These are phyloP conservation scores for Pestalotiopsis sp. DNA, from an alignment of 2,329 filamentous ascomycete genomes.

Conservation along the genomic window DNA sequence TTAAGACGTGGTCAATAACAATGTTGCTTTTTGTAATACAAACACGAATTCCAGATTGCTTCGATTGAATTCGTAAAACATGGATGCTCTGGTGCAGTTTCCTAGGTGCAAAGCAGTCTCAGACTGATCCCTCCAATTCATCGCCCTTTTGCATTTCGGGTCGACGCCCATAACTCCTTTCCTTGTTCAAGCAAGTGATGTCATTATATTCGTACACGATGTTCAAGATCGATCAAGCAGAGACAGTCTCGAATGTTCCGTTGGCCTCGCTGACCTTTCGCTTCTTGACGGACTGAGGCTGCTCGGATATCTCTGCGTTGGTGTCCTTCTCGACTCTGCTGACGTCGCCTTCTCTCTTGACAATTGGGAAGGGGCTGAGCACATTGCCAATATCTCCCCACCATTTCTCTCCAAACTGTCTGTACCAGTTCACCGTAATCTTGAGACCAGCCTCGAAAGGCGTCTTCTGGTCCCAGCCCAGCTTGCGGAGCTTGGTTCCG, in stretches of 20 bases:
- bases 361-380: conserved; percentile 68
- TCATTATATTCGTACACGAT: conserved; percentile 5
- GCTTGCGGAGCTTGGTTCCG: conserved; percentile 64
- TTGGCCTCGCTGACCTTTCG: conserved; percentile 22
- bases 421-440: conserved; percentile 72
- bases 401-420: conserved; percentile 66
- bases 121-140: not conserved
- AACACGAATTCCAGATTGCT: not conserved
- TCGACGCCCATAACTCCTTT: conserved; percentile 5
- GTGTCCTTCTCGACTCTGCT: conserved; percentile 56
- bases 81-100: not conserved
- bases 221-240: conserved; percentile 4
- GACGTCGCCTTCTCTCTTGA: conserved; percentile 40
- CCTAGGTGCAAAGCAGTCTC: not conserved
- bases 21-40: too few relatives aligned
- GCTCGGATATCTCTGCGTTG: conserved; percentile 39
- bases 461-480: conserved; percentile 73
- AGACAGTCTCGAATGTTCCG: not conserved
- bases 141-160: not conserved
- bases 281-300: conserved; percentile 31
- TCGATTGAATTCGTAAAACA: not conserved
- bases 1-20: not conserved
- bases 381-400: conserved; percentile 74
- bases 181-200: not conserved
- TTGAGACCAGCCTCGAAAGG: conserved; percentile 65